A percentile compares a stretch with the other conserved stretches of the same genome.
phyloP scores from a whole-genome alignment of 345 rosid genomes.

The Erucastrum elatum region DNA sequence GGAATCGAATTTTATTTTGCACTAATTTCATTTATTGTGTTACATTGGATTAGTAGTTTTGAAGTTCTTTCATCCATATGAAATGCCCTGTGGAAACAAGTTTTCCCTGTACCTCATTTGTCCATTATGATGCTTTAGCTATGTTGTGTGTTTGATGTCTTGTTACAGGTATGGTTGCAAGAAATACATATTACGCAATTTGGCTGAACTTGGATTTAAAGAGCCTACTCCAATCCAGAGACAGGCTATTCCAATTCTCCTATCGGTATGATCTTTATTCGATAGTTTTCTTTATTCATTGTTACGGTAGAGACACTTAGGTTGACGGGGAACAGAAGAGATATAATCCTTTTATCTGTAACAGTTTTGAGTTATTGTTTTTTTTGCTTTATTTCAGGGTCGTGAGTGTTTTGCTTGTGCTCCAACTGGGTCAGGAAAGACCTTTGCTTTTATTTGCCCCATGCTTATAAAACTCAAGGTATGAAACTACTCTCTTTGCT shows the following conservation, averaged over 20 bases:
- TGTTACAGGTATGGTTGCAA: slow-evolving; percentile 66
- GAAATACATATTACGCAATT: slow-evolving; percentile 59
- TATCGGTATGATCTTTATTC: slow-evolving; percentile 61
- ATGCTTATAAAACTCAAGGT: slow-evolving; percentile 97
- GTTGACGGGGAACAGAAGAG: background rate
- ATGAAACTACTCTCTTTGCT: slow-evolving; percentile 6
- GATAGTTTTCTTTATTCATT: background rate
- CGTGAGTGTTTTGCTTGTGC: slow-evolving; percentile 98
- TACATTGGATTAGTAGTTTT: background rate
- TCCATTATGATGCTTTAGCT: background rate
- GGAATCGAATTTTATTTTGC: slow-evolving; percentile 6
- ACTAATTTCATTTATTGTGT: background rate
- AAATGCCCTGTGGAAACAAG: too few species aligned
- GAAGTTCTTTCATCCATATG: background rate
- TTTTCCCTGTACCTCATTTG: too few species aligned
- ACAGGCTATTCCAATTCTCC: slow-evolving; percentile 89
- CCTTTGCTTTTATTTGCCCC: slow-evolving; percentile 87
- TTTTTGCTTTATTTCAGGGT: slow-evolving; percentile 48
- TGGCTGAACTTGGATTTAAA: slow-evolving; percentile 76
- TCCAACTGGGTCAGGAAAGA: slow-evolving; percentile 97
- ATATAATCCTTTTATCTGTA: background rate
- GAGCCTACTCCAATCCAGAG: slow-evolving; percentile 98
- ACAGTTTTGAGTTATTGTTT: slow-evolving; percentile 18
- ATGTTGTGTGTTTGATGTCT: background rate
- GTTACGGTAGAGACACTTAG: background rate